A percentile compares a stretch with the other conserved stretches of the same genome.
phyloP scores from a whole-genome alignment of 2,329 filamentous ascomycete genomes.

The Orbilia oligospora region DNA sequence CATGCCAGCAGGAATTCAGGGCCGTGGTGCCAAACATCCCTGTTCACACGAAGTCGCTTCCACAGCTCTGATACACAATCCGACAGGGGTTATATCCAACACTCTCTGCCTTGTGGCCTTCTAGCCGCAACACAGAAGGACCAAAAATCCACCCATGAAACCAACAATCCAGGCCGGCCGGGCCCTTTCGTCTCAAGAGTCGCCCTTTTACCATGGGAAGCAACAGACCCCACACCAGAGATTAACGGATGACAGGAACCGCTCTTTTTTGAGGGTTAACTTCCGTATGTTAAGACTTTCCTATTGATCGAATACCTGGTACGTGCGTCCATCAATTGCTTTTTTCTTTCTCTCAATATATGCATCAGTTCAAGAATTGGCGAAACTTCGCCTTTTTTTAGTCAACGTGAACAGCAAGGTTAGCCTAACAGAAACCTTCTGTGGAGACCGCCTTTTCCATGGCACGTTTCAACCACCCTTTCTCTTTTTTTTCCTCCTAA shows the following conservation, averaged over 20 bases:
- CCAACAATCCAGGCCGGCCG: not conserved
- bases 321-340: not conserved
- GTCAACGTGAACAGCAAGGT: constrained; percentile 9
- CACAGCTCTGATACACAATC: constrained; percentile 30
- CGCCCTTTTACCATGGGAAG: constrained; percentile 47
- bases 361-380: not conserved
- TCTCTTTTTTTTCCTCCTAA: not conserved
- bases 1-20: constrained; percentile 41
- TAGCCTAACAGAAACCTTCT: constrained; percentile 16
- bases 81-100: constrained; percentile 13
- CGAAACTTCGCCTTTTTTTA: constrained; percentile 8
- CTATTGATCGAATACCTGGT: constrained; percentile 13
- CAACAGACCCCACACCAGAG: constrained; percentile 9
- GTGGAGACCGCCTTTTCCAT: constrained; percentile 23
- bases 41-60: constrained; percentile 53
- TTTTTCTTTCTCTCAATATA: not conserved
- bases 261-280: not conserved
- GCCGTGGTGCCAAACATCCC: constrained; percentile 55
- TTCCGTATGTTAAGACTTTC: constrained; percentile 9
- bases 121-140: constrained; percentile 47
- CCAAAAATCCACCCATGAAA: not conserved
- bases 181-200: constrained; percentile 30
- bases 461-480: constrained; percentile 28
- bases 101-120: not conserved
- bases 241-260: constrained; percentile 36